Conservation (phyloP, 2,329 filamentous ascomycete genomes). For the Stachybotrys chartarum region DNA sequence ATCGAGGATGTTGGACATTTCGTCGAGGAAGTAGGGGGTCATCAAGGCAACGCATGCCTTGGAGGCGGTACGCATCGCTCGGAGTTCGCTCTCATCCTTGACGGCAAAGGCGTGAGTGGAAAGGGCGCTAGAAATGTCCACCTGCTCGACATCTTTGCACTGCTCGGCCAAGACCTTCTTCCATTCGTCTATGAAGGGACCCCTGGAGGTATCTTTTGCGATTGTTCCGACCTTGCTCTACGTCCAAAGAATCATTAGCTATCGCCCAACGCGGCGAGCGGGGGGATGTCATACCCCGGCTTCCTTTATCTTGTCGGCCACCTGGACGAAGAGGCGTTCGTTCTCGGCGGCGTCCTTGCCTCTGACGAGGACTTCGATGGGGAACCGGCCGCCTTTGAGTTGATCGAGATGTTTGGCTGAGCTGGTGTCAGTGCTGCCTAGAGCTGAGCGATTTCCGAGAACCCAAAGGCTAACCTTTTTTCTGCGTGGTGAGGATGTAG, state of each 20-base stretch:
- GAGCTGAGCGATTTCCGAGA: neutral
- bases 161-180: constrained; percentile 72
- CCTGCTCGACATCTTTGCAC: constrained; percentile 79
- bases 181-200: constrained; percentile 95
- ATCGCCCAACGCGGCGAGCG: neutral
- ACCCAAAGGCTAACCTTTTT: constrained; percentile 66
- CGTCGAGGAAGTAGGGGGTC: constrained; percentile 94
- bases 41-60: constrained; percentile 91
- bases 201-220: constrained; percentile 74
- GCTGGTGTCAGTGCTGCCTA: constrained; percentile 19
- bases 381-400: constrained; percentile 85
- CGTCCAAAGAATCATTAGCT: constrained; percentile 5
- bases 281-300: constrained; percentile 60
- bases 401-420: constrained; percentile 87
- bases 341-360: constrained; percentile 91
- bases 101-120: constrained; percentile 80
- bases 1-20: constrained; percentile 94
- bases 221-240: constrained; percentile 87
- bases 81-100: constrained; percentile 92
- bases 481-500: constrained; percentile 90
- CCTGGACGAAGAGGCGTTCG: constrained; percentile 79
- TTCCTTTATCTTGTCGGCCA: constrained; percentile 78
- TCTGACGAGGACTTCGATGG: constrained; percentile 83
- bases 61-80: constrained; percentile 88
- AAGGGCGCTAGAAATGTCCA: constrained; percentile 76